Evolutionary conservation across 768 basidiomycete species (phyloP).

Genomic region (Amylocystis lapponica): DNA sequence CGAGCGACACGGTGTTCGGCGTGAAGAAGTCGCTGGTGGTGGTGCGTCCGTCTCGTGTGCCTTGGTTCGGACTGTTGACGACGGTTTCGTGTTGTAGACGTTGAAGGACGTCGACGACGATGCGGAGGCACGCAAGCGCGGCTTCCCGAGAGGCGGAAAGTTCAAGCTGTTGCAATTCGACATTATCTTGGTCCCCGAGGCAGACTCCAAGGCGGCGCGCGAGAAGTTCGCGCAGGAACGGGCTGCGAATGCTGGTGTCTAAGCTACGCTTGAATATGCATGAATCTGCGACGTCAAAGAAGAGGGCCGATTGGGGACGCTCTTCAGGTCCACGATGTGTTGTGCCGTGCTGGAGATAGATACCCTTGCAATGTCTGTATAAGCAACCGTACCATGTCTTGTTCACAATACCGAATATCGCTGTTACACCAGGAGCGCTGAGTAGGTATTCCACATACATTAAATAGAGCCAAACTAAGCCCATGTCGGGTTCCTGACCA

Average conservation of each 20-base stretch:
- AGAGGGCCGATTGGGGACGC: too few species aligned
- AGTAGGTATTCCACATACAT: too few species aligned
- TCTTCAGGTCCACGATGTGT: too few species aligned
- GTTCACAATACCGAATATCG: too few species aligned
- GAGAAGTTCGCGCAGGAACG: conserved; percentile 17
- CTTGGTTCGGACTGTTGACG: background rate
- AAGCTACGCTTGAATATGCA: too few species aligned
- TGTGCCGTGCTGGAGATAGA: too few species aligned
- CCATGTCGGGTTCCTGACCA: too few species aligned
- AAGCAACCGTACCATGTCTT: too few species aligned
- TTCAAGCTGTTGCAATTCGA: conserved; percentile 46
- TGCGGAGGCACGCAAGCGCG: conserved; percentile 47
- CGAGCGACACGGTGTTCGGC: conserved; percentile 76
- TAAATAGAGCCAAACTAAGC: too few species aligned
- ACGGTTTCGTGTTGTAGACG: conserved; percentile 30
- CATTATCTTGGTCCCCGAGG: conserved; percentile 39
- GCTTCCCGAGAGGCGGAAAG: conserved; percentile 40
- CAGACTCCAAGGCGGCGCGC: conserved; percentile 30
- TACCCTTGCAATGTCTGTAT: too few species aligned
- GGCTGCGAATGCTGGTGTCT: conserved; percentile 11
- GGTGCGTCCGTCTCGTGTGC: conserved; percentile 35
- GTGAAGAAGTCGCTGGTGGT: conserved; percentile 75
- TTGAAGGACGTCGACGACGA: conserved; percentile 49
- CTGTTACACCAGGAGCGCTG: too few species aligned
- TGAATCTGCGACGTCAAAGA: too few species aligned